Evolutionary conservation across 441 rosid genomes (phyloP).

Genomic region (Gossypium lobatum): DNA sequence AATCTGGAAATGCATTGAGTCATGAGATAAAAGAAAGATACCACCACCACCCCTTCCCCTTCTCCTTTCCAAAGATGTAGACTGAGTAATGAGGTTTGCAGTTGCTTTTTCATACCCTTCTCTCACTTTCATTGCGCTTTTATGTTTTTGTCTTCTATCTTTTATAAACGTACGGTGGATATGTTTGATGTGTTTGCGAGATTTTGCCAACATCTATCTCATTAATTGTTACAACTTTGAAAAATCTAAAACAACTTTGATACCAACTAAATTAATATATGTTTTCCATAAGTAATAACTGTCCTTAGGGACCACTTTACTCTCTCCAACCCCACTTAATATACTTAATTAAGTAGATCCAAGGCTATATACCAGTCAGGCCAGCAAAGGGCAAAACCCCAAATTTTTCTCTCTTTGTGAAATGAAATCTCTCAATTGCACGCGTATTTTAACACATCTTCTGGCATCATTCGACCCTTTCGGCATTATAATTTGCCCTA

Average conservation of each 20-base stretch:
- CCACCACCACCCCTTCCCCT: neutral
- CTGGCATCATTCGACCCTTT: conserved; percentile 6
- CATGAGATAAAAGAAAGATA: neutral
- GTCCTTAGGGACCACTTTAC: neutral
- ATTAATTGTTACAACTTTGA: no score
- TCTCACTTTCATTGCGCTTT: neutral
- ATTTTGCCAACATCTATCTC: no score
- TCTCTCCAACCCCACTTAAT: neutral
- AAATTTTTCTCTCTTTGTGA: neutral
- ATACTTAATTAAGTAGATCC: neutral
- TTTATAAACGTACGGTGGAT: conserved; percentile 5
- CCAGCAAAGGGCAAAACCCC: neutral
- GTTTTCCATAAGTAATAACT: neutral
- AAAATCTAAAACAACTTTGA: no score
- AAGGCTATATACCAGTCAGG: neutral
- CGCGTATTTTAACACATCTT: conserved; percentile 10
- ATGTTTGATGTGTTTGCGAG: neutral
- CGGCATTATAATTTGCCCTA: neutral
- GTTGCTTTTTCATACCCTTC: conserved; percentile 1
- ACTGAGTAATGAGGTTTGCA: neutral
- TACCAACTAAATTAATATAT: neutral
- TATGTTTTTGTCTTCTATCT: conserved; percentile 13
- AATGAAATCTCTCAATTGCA: neutral
- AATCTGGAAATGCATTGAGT: neutral
- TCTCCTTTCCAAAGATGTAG: conserved; percentile 1